Evolutionary conservation across 1,284 basidiomycete species (phyloP), one percentile per base, ranked within the genome.

Genomic region (Ustilago loliicola): DNA sequence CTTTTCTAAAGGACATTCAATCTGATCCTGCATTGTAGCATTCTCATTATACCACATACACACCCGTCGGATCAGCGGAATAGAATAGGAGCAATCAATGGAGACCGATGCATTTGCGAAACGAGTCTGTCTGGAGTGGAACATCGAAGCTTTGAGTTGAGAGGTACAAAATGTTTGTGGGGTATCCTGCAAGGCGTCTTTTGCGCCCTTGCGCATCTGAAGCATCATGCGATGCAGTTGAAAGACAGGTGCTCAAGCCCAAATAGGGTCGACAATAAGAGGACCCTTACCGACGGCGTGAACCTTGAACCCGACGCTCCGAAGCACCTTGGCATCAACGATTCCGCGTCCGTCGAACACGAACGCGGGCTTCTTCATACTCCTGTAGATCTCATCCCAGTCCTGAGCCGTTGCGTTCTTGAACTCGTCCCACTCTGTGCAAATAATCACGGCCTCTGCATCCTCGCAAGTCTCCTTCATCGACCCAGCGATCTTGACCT

Each of bases 231-330:
- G 10, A 57, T 19, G 25, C 9, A 10, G 7, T 45, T 21, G 8
- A 21, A 45, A 45, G 42, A 15, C 3, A 5, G 17, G 9, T 23
- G 21, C 10, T 68, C 27, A 77, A 21, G 75, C 83, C 83, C 83
- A 85, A 42, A 85, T 78, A 19, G 83, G 82, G 52, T 85, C 83
- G 25, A 82, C 77, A 25, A 85, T 75, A 34, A 85, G 77, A 11
- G 83, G 83, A 1, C 85, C 86, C 55, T 82, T 78, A 3, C 88
- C 88, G 50, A 88, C 87, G 15, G 82, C 80, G 62, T 86, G 83
- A 40, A 96, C 96, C 88, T 92, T 93, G 91, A 98, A 99, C 52
- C 96, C 96, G 83, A 98, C 96, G 86, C 91, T 87, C 81, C 91
- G 90, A 73, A 99, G 89, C 86, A 90, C 90, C 64, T 91, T 91